Base-by-base conservation (phyloP, 495 filamentous ascomycete species). In the Hypoxylon cercidicola region DNA sequence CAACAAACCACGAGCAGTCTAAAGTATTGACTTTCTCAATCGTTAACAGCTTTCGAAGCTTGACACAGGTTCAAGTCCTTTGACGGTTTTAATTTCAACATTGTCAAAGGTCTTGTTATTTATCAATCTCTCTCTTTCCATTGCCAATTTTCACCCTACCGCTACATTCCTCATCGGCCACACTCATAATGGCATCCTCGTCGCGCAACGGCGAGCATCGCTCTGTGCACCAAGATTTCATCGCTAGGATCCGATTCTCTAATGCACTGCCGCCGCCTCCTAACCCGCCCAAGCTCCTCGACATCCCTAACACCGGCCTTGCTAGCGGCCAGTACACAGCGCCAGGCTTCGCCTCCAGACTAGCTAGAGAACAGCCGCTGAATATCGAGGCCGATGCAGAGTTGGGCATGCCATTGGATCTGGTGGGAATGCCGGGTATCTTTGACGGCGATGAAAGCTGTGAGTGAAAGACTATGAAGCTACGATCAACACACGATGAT, bases 311-410 rank as follows among this genome's bases (percentile, higher is more conserved):
- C 68, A 91, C 90, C 54, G 96, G 96, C 12, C 84, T 97, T 16
- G 82, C 89, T 8, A 86, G 84, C 71, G 87, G 85, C 50, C 89
- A 93, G 69, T 98, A 97, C 75, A 93, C 94, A 12, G 89, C 88
- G 9, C 90, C 94, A 1, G 87, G 85, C 1, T 98, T 96, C 79
- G 91, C 92, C 20, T 93, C 93, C 28, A 88, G 91, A 50, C 77
- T 99, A 60, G 91, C 91, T 0, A 84, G 93, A 64, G 92, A 96
- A 62, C 93, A 98, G 78, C 88, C 93, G n/a, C 79, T 96, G 4
- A 97, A 96, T 62, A 93, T 99, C 51, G 95, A 98, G 75, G 93
- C 93, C 18, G 96, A 99, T 86, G 93, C 93, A 16, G 96, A 98
- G 80, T 86, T 97, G 58, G 95, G 96, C 34, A 97, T 99, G 94